Percentiles rank a stretch among this genome's conserved stretches.
phyloP scores from a whole-genome alignment of 306 rosid species.

The Rosa lucieae region DNA sequence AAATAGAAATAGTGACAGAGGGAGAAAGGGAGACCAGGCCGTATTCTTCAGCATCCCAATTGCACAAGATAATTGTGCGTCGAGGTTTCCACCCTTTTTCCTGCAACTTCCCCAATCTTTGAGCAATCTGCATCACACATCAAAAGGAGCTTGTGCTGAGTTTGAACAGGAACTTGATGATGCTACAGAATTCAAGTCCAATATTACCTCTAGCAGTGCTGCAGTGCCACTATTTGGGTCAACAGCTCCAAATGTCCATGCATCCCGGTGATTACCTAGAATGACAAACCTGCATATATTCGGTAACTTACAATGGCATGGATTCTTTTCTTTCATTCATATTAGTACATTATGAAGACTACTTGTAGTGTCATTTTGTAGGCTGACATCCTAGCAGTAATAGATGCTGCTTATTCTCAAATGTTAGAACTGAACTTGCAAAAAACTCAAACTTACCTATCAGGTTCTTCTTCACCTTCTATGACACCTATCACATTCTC shows the following conservation, averaged over 20 bases:
- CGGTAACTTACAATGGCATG: constrained; percentile 3
- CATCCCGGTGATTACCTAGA: constrained; percentile 78
- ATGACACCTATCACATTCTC: constrained; percentile 69
- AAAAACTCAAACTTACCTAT: constrained; percentile 40
- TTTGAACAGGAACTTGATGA: constrained; percentile 8
- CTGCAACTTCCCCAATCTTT: constrained; percentile 62
- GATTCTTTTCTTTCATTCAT: neutral
- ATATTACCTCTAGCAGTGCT: constrained; percentile 60
- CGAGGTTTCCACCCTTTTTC: constrained; percentile 71
- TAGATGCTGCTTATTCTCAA: neutral
- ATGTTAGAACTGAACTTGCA: neutral
- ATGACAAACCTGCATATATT: constrained; percentile 57
- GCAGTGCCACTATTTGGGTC: constrained; percentile 87
- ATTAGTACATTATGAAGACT: neutral
- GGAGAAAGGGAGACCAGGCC: constrained; percentile 52
- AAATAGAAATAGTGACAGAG: constrained; percentile 13
- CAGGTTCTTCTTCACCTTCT: constrained; percentile 77
- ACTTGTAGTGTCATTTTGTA: neutral
- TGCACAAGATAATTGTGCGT: constrained; percentile 67
- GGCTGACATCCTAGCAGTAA: neutral
- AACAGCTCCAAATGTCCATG: constrained; percentile 87
- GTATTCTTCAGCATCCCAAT: constrained; percentile 87
- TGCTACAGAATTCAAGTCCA: constrained; percentile 3
- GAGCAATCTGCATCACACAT: constrained; percentile 45
- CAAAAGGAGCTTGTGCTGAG: constrained; percentile 12